A percentile compares a stretch with the other conserved stretches of the same genome.
Conservation (phyloP, 768 basidiomycete species). For the Chalciporus pseudorubinellus region DNA sequence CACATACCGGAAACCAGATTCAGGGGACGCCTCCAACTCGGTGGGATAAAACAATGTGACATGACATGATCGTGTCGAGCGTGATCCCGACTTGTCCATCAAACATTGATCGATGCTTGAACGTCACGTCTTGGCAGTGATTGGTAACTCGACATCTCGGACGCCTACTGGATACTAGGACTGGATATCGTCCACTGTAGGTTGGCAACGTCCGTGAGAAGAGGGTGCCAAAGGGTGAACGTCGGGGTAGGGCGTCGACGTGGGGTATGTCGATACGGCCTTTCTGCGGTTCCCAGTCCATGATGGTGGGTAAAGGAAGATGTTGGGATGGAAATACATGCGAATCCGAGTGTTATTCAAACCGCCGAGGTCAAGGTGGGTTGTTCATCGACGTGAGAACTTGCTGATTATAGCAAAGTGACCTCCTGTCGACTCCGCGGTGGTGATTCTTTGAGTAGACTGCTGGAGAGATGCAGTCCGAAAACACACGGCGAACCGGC, state of each 20-base stretch:
- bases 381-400: too few species aligned
- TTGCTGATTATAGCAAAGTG: too few species aligned
- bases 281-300: not conserved
- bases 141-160: constrained; percentile 32
- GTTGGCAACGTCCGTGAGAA: constrained; percentile 29
- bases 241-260: not conserved
- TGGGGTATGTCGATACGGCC: not conserved
- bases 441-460: too few species aligned
- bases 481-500: too few species aligned
- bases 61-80: constrained; percentile 30
- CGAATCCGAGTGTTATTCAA: too few species aligned
- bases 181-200: constrained; percentile 32
- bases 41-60: constrained; percentile 35
- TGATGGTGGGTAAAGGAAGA: too few species aligned
- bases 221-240: constrained; percentile 12
- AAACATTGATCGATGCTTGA: constrained; percentile 24
- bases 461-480: too few species aligned
- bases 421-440: too few species aligned
- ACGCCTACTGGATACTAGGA: constrained; percentile 33
- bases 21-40: constrained; percentile 1
- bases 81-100: constrained; percentile 25
- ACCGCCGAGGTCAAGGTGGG: too few species aligned
- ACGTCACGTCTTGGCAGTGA: constrained; percentile 21
- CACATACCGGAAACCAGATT: constrained; percentile 29
- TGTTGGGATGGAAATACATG: too few species aligned